Conservation (phyloP, 78 protist genomes). For the Anaeramoeba flamelloides region DNA sequence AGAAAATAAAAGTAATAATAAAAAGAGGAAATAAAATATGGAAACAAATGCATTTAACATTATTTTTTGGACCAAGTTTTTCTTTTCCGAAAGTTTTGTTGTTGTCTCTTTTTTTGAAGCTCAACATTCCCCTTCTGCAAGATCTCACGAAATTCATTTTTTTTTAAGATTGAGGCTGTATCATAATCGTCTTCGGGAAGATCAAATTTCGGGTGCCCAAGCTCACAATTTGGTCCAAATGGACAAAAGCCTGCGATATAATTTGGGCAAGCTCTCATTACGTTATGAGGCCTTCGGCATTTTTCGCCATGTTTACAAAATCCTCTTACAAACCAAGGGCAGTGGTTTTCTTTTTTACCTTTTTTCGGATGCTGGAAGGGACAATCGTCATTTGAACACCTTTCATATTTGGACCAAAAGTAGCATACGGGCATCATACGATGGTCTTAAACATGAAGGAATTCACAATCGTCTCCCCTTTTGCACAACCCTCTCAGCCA, state of each 20-base stretch:
- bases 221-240: conserved; percentile 24
- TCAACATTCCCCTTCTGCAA: too few species aligned
- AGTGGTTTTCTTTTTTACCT: conserved; percentile 51
- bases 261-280: conserved; percentile 36
- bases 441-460: conserved; percentile 61
- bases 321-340: conserved; percentile 74
- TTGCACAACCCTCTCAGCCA: conserved; percentile 76
- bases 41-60: too few species aligned
- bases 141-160: too few species aligned
- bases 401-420: conserved; percentile 7
- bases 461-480: conserved; percentile 70
- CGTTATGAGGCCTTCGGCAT: conserved; percentile 46
- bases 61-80: too few species aligned
- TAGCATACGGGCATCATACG: conserved; percentile 67
- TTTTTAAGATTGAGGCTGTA: too few species aligned
- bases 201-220: conserved; percentile 28
- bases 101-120: too few species aligned
- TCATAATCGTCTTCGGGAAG: too few species aligned
- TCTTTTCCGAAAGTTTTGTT: too few species aligned
- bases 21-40: too few species aligned
- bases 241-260: conserved; percentile 71
- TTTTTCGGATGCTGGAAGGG: conserved; percentile 53
- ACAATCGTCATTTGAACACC: conserved; percentile 61
- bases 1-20: too few species aligned
- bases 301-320: conserved; percentile 59